Percentiles rank a stretch among this genome's conserved stretches.
Conservation (phyloP, 75 land plant genomes). For the Picea sitchensis region DNA sequence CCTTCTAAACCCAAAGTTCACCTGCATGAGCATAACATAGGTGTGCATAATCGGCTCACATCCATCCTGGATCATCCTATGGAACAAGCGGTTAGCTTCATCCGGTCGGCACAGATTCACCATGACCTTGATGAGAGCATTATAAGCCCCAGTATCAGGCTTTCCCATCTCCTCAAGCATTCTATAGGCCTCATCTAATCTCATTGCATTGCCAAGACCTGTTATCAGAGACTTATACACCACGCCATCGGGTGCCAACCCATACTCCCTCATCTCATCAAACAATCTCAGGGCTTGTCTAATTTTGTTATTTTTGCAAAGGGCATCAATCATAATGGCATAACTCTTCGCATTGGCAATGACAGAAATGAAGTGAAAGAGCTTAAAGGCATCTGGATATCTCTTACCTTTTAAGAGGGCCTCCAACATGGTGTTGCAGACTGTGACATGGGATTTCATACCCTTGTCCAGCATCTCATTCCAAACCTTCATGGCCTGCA, state of each 20-base stretch:
- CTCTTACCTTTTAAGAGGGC: conserved; percentile 36
- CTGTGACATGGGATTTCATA: conserved; percentile 20
- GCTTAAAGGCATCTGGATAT: conserved; percentile 34
- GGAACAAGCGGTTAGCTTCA: conserved; percentile 50
- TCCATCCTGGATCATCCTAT: conserved; percentile 48
- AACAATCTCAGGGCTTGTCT: conserved; percentile 21
- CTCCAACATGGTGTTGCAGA: conserved; percentile 35
- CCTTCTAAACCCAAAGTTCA: conserved; percentile 56
- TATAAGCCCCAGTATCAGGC: conserved; percentile 27
- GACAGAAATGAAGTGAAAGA: conserved; percentile 16
- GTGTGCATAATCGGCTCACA: conserved; percentile 68
- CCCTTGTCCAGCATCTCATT: conserved; percentile 49
- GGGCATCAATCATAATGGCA: conserved; percentile 36
- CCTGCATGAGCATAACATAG: conserved; percentile 60
- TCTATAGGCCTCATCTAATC: conserved; percentile 30
- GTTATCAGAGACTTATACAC: conserved; percentile 27
- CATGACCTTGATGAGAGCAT: conserved; percentile 56
- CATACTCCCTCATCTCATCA: conserved; percentile 47
- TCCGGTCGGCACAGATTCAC: conserved; percentile 30
- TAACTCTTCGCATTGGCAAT: conserved; percentile 21
- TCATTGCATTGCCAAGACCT: conserved; percentile 29
- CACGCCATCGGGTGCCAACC: conserved; percentile 26
- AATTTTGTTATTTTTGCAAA: conserved; percentile 39
- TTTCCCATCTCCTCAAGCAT: conserved; percentile 25
- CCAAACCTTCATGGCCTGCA: conserved; percentile 48